A percentile compares a stretch with the other conserved stretches of the same genome.
These are phyloP conservation scores for Umbellularia californica DNA, from an alignment of 164 flowering plant genomes.

Conservation along the genomic window DNA sequence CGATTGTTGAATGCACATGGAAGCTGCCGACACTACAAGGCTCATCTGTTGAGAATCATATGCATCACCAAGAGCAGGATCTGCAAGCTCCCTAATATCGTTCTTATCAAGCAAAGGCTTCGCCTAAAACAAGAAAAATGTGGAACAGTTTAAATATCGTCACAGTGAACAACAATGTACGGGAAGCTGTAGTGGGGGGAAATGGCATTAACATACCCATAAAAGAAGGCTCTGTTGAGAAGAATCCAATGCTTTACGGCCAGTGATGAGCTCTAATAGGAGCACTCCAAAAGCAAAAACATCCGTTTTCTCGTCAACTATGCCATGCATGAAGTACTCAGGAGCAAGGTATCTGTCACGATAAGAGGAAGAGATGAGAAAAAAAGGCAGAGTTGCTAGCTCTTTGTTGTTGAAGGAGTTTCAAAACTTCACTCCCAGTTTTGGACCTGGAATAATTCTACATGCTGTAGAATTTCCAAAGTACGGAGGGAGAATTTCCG, in stretches of 20 bases:
- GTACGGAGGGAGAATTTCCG: background rate
- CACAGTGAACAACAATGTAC: background rate
- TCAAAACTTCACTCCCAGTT: too few relatives aligned
- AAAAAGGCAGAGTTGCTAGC: background rate
- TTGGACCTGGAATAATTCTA: background rate
- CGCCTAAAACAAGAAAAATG: conserved; percentile 41
- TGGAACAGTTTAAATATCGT: background rate
- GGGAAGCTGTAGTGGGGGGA: background rate
- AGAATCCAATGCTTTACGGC: conserved; percentile 66
- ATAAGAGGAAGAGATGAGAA: background rate
- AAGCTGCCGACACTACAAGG: conserved; percentile 42
- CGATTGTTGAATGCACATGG: conserved; percentile 50
- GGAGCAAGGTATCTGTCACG: conserved; percentile 86
- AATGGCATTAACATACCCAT: conserved; percentile 63
- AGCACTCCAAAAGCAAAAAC: conserved; percentile 87
- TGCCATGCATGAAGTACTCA: conserved; percentile 91
- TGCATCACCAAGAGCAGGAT: conserved; percentile 49
- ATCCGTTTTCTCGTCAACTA: conserved; percentile 92
- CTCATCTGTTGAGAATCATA: conserved; percentile 55
- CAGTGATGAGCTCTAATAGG: conserved; percentile 76
- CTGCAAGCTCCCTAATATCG: conserved; percentile 45
- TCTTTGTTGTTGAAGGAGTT: too few relatives aligned
- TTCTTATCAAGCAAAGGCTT: conserved; percentile 57
- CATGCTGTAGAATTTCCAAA: background rate
- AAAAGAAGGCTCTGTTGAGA: conserved; percentile 72